phyloP scores from a whole-genome alignment of 1,284 basidiomycete genomes.

The Rhodotorula sp. region DNA sequence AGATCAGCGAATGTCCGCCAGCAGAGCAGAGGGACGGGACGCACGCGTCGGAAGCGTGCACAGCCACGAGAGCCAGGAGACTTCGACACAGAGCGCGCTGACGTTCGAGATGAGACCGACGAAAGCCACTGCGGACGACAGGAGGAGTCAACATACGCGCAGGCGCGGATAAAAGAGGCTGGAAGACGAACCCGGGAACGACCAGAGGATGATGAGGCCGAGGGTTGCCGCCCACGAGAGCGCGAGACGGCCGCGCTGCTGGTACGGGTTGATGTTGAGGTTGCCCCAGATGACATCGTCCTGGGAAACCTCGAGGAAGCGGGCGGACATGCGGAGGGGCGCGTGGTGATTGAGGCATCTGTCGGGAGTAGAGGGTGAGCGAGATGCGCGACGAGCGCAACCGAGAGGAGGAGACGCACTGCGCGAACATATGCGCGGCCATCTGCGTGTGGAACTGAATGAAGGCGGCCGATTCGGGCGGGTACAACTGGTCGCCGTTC shows the following conservation, averaged over 20 bases:
- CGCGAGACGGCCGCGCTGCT: conserved; percentile 63
- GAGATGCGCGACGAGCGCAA: conserved; percentile 29
- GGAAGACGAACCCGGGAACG: conserved; percentile 54
- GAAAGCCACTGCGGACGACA: conserved; percentile 58
- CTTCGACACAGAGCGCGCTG: conserved; percentile 65
- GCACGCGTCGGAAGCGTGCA: conserved; percentile 64
- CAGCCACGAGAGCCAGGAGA: conserved; percentile 79
- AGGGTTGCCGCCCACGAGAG: conserved; percentile 59
- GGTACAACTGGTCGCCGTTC: conserved; percentile 57
- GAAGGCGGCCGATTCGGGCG: conserved; percentile 64
- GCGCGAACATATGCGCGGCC: conserved; percentile 79
- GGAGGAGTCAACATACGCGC: not conserved
- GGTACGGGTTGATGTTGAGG: conserved; percentile 83
- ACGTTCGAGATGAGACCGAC: conserved; percentile 85
- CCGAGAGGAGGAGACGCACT: conserved; percentile 22
- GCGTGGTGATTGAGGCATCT: conserved; percentile 46
- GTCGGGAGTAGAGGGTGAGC: not conserved
- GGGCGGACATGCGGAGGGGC: conserved; percentile 61
- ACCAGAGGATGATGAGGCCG: conserved; percentile 67
- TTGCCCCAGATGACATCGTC: conserved; percentile 90
- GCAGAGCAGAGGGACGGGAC: not conserved
- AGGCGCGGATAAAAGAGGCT: not conserved
- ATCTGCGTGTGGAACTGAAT: conserved; percentile 92
- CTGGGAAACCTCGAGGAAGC: conserved; percentile 71
- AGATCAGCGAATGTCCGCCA: conserved; percentile 2